phyloP scores from a whole-genome alignment of 179 eudicot genomes.

The Actinidia chinensis region DNA sequence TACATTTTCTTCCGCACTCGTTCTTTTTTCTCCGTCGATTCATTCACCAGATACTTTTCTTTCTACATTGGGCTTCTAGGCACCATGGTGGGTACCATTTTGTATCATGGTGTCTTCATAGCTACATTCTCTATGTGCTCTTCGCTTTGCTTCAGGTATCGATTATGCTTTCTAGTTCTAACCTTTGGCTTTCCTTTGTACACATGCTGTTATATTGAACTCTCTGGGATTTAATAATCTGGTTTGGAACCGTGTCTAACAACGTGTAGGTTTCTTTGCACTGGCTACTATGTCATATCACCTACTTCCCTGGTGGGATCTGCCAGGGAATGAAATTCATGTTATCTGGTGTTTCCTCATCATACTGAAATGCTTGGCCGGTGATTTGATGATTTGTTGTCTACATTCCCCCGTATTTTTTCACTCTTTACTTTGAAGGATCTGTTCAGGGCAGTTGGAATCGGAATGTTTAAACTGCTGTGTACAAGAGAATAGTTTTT shows the following conservation, averaged over 20 bases:
- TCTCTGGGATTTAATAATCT: slow-evolving; percentile 1
- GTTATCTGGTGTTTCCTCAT: slow-evolving; percentile 73
- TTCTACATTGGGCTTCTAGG: slow-evolving; percentile 81
- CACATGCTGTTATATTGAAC: too few relatives aligned
- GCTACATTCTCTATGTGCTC: slow-evolving; percentile 85
- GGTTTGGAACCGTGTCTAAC: neutral
- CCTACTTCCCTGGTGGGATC: slow-evolving; percentile 99
- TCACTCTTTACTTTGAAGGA: neutral
- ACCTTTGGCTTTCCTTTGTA: neutral
- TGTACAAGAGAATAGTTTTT: neutral
- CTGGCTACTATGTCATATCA: slow-evolving; percentile 83
- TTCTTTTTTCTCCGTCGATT: slow-evolving; percentile 5
- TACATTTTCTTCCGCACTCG: slow-evolving; percentile 15
- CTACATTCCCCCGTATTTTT: neutral
- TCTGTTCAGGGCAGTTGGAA: neutral
- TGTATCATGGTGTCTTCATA: slow-evolving; percentile 97
- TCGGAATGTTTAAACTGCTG: slow-evolving; percentile 1
- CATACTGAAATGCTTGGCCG: slow-evolving; percentile 79
- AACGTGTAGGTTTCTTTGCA: slow-evolving; percentile 67
- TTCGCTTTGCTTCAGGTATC: slow-evolving; percentile 90
- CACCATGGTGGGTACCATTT: slow-evolving; percentile 88
- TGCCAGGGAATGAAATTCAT: slow-evolving; percentile 88
- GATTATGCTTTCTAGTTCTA: slow-evolving; percentile 20
- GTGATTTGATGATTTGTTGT: slow-evolving; percentile 33
- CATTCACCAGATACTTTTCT: slow-evolving; percentile 85